phyloP scores from a whole-genome alignment of 805 yeast species.

The Naumovozyma dairenensis region DNA sequence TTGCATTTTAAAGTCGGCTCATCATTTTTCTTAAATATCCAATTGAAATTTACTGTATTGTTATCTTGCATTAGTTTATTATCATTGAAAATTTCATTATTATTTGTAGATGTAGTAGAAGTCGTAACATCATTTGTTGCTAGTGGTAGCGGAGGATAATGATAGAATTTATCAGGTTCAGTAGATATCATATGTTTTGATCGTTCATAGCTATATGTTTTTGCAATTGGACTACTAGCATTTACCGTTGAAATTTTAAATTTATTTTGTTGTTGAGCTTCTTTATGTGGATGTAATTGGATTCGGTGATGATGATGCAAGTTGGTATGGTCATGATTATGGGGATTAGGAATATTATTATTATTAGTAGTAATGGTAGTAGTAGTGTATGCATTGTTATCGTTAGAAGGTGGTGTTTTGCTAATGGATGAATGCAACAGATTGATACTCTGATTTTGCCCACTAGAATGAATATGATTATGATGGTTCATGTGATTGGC shows the following conservation, averaged over 20 bases:
- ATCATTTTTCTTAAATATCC: constrained; percentile 28
- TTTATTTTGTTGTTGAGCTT: neutral
- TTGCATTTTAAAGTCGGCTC: constrained; percentile 38
- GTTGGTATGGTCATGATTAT: constrained; percentile 5
- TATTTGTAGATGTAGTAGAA: neutral
- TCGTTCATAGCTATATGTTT: constrained; percentile 7
- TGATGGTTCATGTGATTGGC: constrained; percentile 26
- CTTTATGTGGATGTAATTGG: constrained; percentile 28
- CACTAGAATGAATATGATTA: constrained; percentile 5
- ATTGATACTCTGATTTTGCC: constrained; percentile 4
- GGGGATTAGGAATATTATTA: neutral
- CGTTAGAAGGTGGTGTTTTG: constrained; percentile 1
- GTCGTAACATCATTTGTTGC: neutral
- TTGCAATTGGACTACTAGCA: neutral
- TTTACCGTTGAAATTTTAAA: neutral
- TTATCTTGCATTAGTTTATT: constrained; percentile 1
- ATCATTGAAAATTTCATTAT: neutral
- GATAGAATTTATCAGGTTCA: neutral
- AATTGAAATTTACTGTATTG: constrained; percentile 34
- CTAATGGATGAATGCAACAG: constrained; percentile 7
- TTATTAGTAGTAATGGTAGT: no score
- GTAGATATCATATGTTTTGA: constrained; percentile 1
- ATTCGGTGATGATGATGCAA: constrained; percentile 33
- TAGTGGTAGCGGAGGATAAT: neutral
- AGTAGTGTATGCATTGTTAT: no score